phyloP scores from a whole-genome alignment of 306 rosid species.

The Albizia julibrissin region DNA sequence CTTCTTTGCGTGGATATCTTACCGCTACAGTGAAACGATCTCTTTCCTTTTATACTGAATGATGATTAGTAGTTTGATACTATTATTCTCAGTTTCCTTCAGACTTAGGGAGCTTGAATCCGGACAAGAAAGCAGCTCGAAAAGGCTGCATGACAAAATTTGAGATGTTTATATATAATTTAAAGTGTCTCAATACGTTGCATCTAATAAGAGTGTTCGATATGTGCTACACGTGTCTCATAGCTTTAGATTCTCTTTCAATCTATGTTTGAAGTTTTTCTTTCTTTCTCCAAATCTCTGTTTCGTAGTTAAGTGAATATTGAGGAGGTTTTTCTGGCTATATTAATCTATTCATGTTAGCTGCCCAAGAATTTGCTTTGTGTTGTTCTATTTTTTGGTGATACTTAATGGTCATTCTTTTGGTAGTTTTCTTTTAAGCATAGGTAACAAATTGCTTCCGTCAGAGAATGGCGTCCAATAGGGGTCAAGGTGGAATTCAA shows the following conservation, averaged over 20 bases:
- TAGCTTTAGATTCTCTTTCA: background rate
- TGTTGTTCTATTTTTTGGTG: background rate
- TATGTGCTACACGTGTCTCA: background rate
- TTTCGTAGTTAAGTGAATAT: too few species aligned
- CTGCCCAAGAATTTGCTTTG: background rate
- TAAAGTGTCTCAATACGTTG: background rate
- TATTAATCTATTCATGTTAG: too few species aligned
- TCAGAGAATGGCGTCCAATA: slow-evolving; percentile 69
- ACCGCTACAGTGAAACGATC: background rate
- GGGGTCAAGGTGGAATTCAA: slow-evolving; percentile 91
- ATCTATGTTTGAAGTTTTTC: background rate
- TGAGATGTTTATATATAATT: background rate
- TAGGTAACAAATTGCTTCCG: slow-evolving; percentile 18
- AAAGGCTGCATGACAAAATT: background rate
- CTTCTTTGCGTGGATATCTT: background rate
- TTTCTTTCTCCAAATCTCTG: background rate
- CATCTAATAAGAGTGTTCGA: background rate
- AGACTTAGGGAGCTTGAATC: background rate
- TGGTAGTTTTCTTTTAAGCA: background rate
- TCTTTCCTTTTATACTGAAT: background rate
- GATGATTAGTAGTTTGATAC: background rate
- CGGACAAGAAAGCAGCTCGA: background rate
- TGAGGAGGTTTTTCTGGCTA: too few species aligned
- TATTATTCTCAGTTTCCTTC: background rate
- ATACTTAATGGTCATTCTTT: slow-evolving; percentile 4